These are phyloP conservation scores for Fusarium sp. DNA, from an alignment of 2,329 filamentous ascomycete species.

Conservation along the genomic window DNA sequence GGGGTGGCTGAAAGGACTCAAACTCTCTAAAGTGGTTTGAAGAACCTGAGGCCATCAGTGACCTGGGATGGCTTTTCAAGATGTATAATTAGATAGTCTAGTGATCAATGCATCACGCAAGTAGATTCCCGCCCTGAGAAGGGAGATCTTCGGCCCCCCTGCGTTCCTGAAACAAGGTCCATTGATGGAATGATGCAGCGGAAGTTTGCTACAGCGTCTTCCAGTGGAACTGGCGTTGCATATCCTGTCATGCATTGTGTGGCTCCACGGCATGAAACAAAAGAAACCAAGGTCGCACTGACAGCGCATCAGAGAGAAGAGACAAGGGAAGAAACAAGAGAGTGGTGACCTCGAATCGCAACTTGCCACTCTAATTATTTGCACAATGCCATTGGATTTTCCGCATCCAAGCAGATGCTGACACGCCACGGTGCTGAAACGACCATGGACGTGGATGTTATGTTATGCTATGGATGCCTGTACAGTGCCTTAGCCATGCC, in stretches of 20 bases:
- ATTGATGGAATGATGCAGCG: slow-evolving; percentile 6
- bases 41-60: slow-evolving; percentile 22
- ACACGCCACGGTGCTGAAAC: slow-evolving; percentile 21
- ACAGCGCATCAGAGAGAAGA: slow-evolving; percentile 41
- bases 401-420: slow-evolving; percentile 28
- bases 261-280: slow-evolving; percentile 42
- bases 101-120: slow-evolving; percentile 11
- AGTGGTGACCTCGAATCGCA: slow-evolving; percentile 3
- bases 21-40: neutral
- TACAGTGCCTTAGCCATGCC: neutral
- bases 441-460: slow-evolving; percentile 2
- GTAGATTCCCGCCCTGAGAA: neutral
- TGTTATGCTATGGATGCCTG: neutral
- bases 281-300: slow-evolving; percentile 37
- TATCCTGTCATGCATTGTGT: slow-evolving; percentile 39
- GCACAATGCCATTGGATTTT: neutral
- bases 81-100: neutral
- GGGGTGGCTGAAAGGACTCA: slow-evolving; percentile 29
- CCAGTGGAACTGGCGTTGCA: slow-evolving; percentile 37
- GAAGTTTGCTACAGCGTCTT: slow-evolving; percentile 10
- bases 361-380: slow-evolving; percentile 1
- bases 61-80: slow-evolving; percentile 11
- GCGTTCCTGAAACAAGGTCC: slow-evolving; percentile 30
- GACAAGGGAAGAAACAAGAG: slow-evolving; percentile 5
- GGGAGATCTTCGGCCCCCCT: slow-evolving; percentile 4